Evolutionary conservation across 495 filamentous ascomycete genomes (phyloP).

Genomic region (Lichenothelia convexa): DNA sequence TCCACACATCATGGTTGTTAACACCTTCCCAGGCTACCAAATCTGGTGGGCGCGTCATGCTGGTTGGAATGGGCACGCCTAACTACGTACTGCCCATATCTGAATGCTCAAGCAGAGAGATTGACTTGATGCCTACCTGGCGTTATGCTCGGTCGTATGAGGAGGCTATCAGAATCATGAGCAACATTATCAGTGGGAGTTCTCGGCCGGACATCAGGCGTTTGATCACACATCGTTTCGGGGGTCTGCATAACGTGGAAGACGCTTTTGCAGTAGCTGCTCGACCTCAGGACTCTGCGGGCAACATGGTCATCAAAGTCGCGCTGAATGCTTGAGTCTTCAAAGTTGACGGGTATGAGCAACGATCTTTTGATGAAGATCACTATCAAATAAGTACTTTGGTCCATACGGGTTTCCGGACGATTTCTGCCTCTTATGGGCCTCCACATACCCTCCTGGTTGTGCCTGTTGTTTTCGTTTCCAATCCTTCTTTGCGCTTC

Average conservation of each 20-base stretch:
- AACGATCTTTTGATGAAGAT: no score
- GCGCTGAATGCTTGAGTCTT: conserved; percentile 1
- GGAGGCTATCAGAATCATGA: background rate
- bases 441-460: no score
- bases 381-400: no score
- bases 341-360: no score
- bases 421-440: no score
- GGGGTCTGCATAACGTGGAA: background rate
- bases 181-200: background rate
- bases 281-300: background rate
- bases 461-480: no score
- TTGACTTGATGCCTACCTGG: conserved; percentile 1
- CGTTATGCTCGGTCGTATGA: background rate
- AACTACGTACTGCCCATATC: background rate
- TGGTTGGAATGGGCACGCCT: conserved; percentile 2
- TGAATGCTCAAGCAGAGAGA: background rate
- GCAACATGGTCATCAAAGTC: background rate
- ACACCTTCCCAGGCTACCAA: background rate
- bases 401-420: no score
- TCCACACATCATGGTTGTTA: no score
- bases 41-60: background rate
- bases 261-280: background rate
- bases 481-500: no score
- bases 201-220: background rate
- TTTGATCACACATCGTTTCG: background rate